Conservation (phyloP, 1,284 basidiomycete species). For the Cutaneotrichosporon cyanovorans region DNA sequence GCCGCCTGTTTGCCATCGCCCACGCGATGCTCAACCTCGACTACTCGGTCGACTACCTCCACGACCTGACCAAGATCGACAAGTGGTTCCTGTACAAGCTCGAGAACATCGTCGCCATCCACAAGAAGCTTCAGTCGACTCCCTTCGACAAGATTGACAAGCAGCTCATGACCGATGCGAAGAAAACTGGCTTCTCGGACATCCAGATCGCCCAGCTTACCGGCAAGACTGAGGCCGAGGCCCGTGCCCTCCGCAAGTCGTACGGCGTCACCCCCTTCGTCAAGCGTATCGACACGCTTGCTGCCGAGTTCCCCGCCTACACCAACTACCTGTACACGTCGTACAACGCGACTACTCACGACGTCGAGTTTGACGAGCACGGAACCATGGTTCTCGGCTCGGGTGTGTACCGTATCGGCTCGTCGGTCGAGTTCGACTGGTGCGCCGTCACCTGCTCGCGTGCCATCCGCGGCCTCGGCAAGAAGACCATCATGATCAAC, state of each 20-base stretch:
- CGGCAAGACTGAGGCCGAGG: conserved; percentile 61
- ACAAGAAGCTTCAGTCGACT: conserved; percentile 61
- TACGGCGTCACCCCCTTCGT: conserved; percentile 90
- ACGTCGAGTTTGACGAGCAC: conserved; percentile 91
- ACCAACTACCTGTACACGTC: conserved; percentile 99
- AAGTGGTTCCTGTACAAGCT: conserved; percentile 99
- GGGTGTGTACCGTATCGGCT: conserved; percentile 97
- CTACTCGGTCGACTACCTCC: conserved; percentile 82
- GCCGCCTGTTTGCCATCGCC: conserved; percentile 95
- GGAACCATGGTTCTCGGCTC: conserved; percentile 99
- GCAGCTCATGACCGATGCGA: conserved; percentile 72
- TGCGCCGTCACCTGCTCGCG: conserved; percentile 97
- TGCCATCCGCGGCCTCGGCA: conserved; percentile 81
- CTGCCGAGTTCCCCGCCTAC: conserved; percentile 96
- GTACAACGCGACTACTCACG: conserved; percentile 94
- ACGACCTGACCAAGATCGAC: conserved; percentile 96
- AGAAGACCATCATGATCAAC: conserved; percentile 98
- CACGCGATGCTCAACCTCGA: conserved; percentile 82
- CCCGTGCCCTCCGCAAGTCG: conserved; percentile 79
- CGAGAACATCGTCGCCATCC: conserved; percentile 70
- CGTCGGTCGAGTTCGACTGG: conserved; percentile 99
- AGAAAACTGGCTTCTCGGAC: conserved; percentile 92
- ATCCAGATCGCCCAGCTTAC: conserved; percentile 77
- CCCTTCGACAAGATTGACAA: conserved; percentile 57
- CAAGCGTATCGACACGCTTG: conserved; percentile 98